Evolutionary conservation across 148 eudicot genomes (phyloP), one percentile per base, ranked within the genome.

Genomic region (Gaultheria prostrata): DNA sequence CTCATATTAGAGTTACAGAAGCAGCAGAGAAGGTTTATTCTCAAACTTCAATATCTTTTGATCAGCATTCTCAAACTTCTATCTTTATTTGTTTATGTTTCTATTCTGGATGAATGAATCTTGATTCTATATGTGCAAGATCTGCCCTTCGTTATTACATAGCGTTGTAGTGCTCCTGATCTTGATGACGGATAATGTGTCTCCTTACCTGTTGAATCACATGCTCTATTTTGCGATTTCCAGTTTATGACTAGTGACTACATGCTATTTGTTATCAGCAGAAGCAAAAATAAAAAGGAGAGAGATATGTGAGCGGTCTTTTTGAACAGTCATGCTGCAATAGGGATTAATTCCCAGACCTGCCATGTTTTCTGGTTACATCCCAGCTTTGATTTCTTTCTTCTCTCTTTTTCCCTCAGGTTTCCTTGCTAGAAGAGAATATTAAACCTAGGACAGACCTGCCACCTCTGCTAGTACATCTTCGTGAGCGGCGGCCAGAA

Each of bases 401-500:
- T 50, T 30, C 70, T 53, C 46, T 30, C 11, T 83, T 63, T 13
- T 67, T 30, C 20, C 35, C 82, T 84, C 89, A 97, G 99, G 97
- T 85, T 33, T 97, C 99, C 33, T 88, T 97, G 88, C 91, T 93
- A 7, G 93, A 97, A 87, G 99, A 95, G 90, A 92, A 82, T 78
- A 88, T 97, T 65, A 93, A 92, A 80, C 99, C 99, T 48, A 91
- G 91, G 89, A 83, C 90, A 65, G 86, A 95, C 86, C 98, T 95
- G 85, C 98, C 99, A 67, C 99, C 98, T 80, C 84, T 97, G 85
- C 95, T 97, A 53, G 91, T 87, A 78, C 94, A 90, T 89, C 93
- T 92, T 86, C 90, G 91, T 78, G 98, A 97, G 85, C 89, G 98
- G 61, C 89, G 89, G n/a, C 93, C 98, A 54, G 99, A 97, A 85